These are phyloP conservation scores for Ulota crispa DNA, from an alignment of 225 moss, liverwort and hornwort genomes.

Conservation along the genomic window DNA sequence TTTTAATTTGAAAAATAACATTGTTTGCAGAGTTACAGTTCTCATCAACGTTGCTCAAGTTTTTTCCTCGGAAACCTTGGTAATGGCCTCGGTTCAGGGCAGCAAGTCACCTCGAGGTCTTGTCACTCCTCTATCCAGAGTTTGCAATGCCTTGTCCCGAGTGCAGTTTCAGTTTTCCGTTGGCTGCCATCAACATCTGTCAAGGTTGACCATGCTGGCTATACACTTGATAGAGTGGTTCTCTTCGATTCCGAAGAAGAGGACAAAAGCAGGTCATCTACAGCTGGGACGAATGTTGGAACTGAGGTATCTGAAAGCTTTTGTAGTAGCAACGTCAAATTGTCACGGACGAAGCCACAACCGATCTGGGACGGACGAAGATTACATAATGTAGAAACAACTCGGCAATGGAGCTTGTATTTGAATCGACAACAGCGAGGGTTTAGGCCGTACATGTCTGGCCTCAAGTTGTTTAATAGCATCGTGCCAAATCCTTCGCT, in stretches of 20 bases:
- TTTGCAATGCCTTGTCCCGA: slow-evolving; percentile 27
- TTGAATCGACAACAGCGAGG: slow-evolving; percentile 35
- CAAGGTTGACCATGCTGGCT: not conserved
- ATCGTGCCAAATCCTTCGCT: slow-evolving; percentile 20
- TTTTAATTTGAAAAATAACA: not conserved
- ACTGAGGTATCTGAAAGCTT: slow-evolving; percentile 9
- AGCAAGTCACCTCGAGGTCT: slow-evolving; percentile 13
- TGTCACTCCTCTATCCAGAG: slow-evolving; percentile 7
- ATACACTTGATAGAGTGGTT: not conserved
- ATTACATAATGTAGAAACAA: slow-evolving; percentile 17
- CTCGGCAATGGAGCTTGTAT: slow-evolving; percentile 38
- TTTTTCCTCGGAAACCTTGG: slow-evolving; percentile 10
- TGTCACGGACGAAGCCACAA: slow-evolving; percentile 13
- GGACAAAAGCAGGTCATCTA: slow-evolving; percentile 14
- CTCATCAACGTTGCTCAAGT: slow-evolving; percentile 19
- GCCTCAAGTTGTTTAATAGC: slow-evolving; percentile 28
- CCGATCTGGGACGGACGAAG: slow-evolving; percentile 13
- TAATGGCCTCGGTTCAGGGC: slow-evolving; percentile 14
- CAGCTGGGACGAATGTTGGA: slow-evolving; percentile 10
- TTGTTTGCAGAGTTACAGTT: slow-evolving; percentile 18
- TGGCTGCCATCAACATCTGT: slow-evolving; percentile 20
- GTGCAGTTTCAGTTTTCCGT: slow-evolving; percentile 16
- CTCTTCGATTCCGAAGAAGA: slow-evolving; percentile 10
- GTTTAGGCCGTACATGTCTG: slow-evolving; percentile 25
- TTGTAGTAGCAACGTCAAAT: not conserved